Conservation (phyloP, 768 basidiomycete species). For the Termitomyces sp. region DNA sequence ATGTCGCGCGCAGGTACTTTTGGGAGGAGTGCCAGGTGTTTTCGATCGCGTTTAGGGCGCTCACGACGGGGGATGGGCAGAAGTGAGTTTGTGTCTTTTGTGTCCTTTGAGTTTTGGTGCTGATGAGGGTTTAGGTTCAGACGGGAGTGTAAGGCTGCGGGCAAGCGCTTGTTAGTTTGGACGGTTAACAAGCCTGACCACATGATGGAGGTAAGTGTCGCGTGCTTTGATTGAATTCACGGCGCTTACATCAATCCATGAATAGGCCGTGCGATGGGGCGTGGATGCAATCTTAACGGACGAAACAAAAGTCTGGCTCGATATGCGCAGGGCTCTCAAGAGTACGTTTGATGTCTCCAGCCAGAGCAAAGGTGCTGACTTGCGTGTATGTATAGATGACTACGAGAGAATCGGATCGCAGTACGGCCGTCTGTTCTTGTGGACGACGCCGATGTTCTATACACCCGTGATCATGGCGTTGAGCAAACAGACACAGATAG, state of each 20-base stretch:
- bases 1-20: conserved; percentile 80
- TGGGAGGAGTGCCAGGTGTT: conserved; percentile 87
- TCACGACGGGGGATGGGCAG: conserved; percentile 72
- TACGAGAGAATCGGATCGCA: conserved; percentile 62
- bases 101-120: not conserved
- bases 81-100: conserved; percentile 46
- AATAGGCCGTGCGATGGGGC: conserved; percentile 74
- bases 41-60: conserved; percentile 71
- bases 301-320: conserved; percentile 64
- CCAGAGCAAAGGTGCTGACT: not conserved
- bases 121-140: conserved; percentile 55
- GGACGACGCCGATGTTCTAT: conserved; percentile 66
- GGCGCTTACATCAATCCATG: not conserved
- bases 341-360: conserved; percentile 33
- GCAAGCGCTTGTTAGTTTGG: conserved; percentile 92
- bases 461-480: conserved; percentile 37
- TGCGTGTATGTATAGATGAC: conserved; percentile 44
- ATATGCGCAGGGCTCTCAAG: conserved; percentile 53
- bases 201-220: conserved; percentile 76
- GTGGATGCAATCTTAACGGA: conserved; percentile 80
- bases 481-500: conserved; percentile 23
- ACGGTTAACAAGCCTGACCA: conserved; percentile 89
- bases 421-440: conserved; percentile 68
- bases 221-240: not conserved
- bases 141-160: conserved; percentile 69